A percentile compares a stretch with the other conserved stretches of the same genome.
phyloP scores from a whole-genome alignment of 2,329 filamentous ascomycete genomes.

The Pseudocercospora musae region DNA sequence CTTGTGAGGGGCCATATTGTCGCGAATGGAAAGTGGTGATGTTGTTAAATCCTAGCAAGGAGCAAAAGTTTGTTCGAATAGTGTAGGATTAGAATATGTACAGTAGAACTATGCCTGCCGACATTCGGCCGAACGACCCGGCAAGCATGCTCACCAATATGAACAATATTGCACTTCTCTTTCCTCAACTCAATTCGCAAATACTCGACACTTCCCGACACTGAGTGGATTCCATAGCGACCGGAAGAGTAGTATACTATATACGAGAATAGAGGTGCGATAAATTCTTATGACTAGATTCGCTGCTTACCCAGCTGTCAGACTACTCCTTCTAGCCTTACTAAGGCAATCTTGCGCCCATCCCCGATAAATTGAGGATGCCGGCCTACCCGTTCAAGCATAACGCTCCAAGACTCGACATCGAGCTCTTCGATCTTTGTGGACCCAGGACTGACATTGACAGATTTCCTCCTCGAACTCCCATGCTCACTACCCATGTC shows the following conservation, averaged over 20 bases:
- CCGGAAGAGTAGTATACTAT: background rate
- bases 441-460: background rate
- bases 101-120: no score
- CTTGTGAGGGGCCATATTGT: slow-evolving; percentile 20
- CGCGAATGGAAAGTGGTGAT: background rate
- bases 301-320: background rate
- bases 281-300: background rate
- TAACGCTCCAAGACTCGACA: background rate
- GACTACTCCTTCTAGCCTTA: background rate
- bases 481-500: background rate
- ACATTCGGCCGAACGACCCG: background rate
- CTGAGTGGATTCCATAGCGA: background rate
- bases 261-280: background rate
- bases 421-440: background rate
- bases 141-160: background rate
- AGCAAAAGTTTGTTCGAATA: background rate
- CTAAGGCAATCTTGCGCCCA: background rate
- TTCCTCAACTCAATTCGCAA: background rate
- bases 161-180: background rate
- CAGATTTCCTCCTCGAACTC: background rate
- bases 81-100: no score
- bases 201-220: background rate
- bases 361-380: background rate
- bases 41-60: background rate
- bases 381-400: background rate